Evolutionary conservation across 2,329 filamentous ascomycete genomes (phyloP).

Genomic region (Gliomastix tumulicola): DNA sequence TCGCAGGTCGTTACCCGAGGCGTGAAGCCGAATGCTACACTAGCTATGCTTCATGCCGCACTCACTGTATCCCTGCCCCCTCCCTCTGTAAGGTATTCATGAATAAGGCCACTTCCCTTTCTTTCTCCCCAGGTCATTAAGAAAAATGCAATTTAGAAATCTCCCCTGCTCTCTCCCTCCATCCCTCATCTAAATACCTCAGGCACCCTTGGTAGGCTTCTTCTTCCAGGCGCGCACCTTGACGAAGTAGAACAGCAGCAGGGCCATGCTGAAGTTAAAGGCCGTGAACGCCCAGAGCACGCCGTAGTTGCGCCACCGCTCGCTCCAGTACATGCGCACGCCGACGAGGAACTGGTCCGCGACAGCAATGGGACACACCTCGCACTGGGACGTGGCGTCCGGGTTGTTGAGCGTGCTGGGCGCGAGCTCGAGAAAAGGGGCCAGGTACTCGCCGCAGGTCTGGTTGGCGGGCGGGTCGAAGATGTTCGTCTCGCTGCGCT

Average conservation of each 20-base stretch:
- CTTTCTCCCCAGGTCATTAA: too few species aligned
- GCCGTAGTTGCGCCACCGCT: constrained; percentile 51
- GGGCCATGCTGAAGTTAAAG: constrained; percentile 42
- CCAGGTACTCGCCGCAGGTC: constrained; percentile 52
- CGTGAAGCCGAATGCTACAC: too few species aligned
- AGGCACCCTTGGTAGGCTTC: too few species aligned
- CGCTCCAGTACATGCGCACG: constrained; percentile 34
- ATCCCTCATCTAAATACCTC: too few species aligned
- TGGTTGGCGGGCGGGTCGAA: constrained; percentile 49
- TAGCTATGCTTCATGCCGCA: too few species aligned
- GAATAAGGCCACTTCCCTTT: too few species aligned
- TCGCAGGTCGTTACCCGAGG: too few species aligned
- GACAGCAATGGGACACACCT: constrained; percentile 32
- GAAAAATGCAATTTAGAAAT: too few species aligned
- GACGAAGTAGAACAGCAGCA: constrained; percentile 43
- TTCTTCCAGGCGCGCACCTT: constrained; percentile 25
- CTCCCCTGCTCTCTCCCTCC: too few species aligned
- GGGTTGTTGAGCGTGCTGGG: constrained; percentile 55
- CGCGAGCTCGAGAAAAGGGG: constrained; percentile 37
- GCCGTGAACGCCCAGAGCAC: constrained; percentile 46
- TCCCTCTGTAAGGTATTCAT: too few species aligned
- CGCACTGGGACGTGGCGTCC: constrained; percentile 41
- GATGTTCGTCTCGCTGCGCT: constrained; percentile 55
- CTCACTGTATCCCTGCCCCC: too few species aligned
- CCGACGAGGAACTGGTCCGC: constrained; percentile 30